Conservation (phyloP, 306 rosid species). For the Glycine tomentella region DNA sequence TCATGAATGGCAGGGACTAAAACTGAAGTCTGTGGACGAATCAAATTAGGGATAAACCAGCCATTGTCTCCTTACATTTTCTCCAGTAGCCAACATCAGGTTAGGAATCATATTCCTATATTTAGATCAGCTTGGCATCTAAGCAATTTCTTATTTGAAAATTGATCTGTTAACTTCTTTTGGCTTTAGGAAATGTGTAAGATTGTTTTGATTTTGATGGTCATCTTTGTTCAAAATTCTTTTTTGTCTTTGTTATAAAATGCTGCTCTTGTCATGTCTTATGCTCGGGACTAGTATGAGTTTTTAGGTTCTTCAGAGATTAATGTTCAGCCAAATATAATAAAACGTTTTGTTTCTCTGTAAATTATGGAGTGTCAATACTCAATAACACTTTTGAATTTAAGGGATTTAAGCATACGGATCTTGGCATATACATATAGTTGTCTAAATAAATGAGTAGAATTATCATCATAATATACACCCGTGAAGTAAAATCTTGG, state of each 20-base stretch:
- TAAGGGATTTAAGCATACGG: not conserved
- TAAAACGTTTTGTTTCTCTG: not conserved
- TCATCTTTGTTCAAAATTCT: not conserved
- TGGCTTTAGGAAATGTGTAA: conserved; percentile 14
- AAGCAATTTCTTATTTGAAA: not conserved
- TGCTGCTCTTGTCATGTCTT: not conserved
- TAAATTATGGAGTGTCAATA: not conserved
- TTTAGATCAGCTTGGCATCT: conserved; percentile 4
- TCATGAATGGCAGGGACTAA: conserved; percentile 36
- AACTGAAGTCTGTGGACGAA: conserved; percentile 29
- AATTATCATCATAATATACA: not conserved
- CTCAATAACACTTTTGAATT: not conserved
- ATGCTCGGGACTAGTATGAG: not conserved
- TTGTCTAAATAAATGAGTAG: not conserved
- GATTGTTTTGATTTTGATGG: conserved; percentile 12
- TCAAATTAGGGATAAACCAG: conserved; percentile 35
- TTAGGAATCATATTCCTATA: conserved; percentile 36
- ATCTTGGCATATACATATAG: not conserved
- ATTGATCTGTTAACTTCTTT: conserved; percentile 3
- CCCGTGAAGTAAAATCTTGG: not conserved
- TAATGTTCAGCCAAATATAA: not conserved
- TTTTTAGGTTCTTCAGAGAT: not conserved
- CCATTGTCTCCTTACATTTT: conserved; percentile 41
- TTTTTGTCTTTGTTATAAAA: not conserved
- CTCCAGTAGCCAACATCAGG: conserved; percentile 32